Base-by-base conservation (phyloP, 768 basidiomycete species). In the Boletus huronensis region DNA sequence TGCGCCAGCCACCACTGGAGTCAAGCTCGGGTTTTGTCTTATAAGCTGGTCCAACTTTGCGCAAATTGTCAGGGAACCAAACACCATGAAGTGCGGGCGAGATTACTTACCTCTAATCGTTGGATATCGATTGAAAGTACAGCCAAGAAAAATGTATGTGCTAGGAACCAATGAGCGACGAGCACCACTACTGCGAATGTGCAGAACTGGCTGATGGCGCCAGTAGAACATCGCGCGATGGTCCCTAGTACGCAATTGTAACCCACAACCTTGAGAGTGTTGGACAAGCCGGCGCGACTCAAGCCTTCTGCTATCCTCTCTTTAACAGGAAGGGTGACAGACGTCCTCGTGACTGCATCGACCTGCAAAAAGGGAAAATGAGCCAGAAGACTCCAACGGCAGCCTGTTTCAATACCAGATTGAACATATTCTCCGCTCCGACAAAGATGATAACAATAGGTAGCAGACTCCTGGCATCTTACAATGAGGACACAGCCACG, bases 401-500 rank as follows among this genome's bases (percentile, higher is more conserved):
- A 45, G 42, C 23, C 16, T 26, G n/a, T 48, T 29, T 34, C 70
- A 85, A 58, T 69, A 93, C 93, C 68, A 99, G 76, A 63, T 87
- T 89, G 68, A 93, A 91, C 95, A 98, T 98, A 64, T 98, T 98
- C 74, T 98, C 96, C 3, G 93, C 90, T 3, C 96, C 96, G 14
- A 96, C 89, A 60, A 98, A 95, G 7, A 94, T 83, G 48, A 99
- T 93, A 35, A 97, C 88, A 54, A 98, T 89, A 1, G 95, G 95
- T 48, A 99, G 77, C 39, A 96, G 73, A 66, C 90, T 87, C 90
- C 90, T 92, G 54, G 10, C 6, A 19, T 28, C 47, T 23, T 39
- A 50, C 6, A 19, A 44, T 61, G 26, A 69, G 58, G 44, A 47
- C 3, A 54, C 8, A 35, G 9, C 19, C 16, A 45, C 23, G 17